Conservation (phyloP, 768 basidiomycete genomes). For the Cubamyces sp. region DNA sequence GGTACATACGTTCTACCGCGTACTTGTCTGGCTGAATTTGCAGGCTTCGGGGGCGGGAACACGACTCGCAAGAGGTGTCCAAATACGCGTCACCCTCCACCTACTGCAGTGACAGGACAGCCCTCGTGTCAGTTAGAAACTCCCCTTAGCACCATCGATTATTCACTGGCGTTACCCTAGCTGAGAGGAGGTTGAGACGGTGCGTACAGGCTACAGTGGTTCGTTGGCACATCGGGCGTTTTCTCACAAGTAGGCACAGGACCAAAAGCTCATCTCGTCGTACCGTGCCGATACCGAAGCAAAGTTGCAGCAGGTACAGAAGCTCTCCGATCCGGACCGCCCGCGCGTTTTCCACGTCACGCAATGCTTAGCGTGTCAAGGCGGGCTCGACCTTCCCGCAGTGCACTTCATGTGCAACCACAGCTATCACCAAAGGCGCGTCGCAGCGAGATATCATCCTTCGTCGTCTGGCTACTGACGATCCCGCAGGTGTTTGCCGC, state of each 20-base stretch:
- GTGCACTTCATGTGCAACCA: constrained; percentile 99
- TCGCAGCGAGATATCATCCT: constrained; percentile 2
- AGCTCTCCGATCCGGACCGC: constrained; percentile 75
- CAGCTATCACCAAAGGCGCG: constrained; percentile 91
- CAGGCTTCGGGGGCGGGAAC: too few species aligned
- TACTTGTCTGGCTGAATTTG: too few species aligned
- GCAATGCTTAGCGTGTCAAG: constrained; percentile 86
- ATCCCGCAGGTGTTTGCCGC: constrained; percentile 73
- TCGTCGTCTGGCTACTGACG: not conserved
- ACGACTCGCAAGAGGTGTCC: too few species aligned
- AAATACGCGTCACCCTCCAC: too few species aligned
- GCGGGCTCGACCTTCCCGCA: constrained; percentile 88
- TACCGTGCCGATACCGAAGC: constrained; percentile 84
- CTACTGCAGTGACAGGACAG: too few species aligned
- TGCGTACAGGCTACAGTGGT: constrained; percentile 37
- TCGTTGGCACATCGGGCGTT: not conserved
- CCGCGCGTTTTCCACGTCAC: constrained; percentile 95
- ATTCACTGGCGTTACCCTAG: too few species aligned
- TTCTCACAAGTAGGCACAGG: constrained; percentile 48
- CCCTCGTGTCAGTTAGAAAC: too few species aligned
- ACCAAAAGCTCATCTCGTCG: constrained; percentile 83
- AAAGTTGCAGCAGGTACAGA: constrained; percentile 81
- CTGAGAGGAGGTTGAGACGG: constrained; percentile 80
- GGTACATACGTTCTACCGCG: too few species aligned
- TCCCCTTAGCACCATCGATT: too few species aligned